Conservation (phyloP, 495 filamentous ascomycete species). For the Penicilliopsis zonata region DNA sequence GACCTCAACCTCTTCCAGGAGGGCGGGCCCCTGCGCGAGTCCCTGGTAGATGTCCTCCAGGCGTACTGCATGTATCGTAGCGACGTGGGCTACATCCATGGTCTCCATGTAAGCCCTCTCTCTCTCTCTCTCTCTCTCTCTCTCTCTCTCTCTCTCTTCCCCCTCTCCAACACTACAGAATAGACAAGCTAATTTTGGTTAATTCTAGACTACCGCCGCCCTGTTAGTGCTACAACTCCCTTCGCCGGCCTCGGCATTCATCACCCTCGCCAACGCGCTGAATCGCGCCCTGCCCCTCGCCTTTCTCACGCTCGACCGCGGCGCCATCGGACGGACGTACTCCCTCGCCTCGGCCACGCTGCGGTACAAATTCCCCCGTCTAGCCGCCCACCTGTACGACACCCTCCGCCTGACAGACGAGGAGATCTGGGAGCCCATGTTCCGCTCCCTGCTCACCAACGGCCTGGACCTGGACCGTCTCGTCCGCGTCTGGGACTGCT, state of each 20-base stretch:
- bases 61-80: constrained; percentile 91
- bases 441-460: constrained; percentile 44
- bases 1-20: constrained; percentile 78
- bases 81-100: constrained; percentile 83
- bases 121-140: constrained; percentile 1
- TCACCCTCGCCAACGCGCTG: constrained; percentile 73
- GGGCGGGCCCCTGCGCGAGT: constrained; percentile 61
- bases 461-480: constrained; percentile 58
- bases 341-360: constrained; percentile 59
- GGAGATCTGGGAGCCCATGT: constrained; percentile 45
- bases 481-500: constrained; percentile 82
- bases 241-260: constrained; percentile 59
- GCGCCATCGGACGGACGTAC: constrained; percentile 61
- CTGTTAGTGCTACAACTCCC: constrained; percentile 78
- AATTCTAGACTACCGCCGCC: constrained; percentile 60
- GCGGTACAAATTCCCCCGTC: constrained; percentile 54
- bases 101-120: constrained; percentile 56
- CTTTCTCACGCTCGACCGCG: constrained; percentile 68
- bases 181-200: background rate
- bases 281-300: constrained; percentile 82
- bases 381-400: constrained; percentile 55
- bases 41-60: constrained; percentile 66
- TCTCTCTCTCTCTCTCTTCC: background rate
- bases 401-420: constrained; percentile 31
- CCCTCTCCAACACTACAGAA: background rate